Evolutionary conservation across 805 yeast species (phyloP), one percentile per base, ranked within the genome.

Genomic region (Nakazawaea siamensis): DNA sequence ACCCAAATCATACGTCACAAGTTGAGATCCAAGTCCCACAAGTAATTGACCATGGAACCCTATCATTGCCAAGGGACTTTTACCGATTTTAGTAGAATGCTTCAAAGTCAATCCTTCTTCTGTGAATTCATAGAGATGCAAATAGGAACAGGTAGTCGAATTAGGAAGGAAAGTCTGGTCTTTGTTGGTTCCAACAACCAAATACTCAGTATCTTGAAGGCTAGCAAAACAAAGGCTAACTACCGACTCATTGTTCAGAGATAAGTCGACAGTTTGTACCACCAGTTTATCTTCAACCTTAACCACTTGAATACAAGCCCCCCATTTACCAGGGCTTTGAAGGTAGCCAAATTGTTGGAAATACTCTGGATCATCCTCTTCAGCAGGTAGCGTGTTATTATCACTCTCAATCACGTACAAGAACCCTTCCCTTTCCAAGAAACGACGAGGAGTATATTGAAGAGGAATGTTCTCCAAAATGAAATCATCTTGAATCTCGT

Each of bases 1-100:
- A 2, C 98, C 98, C 19, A 86, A 43, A 18, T 78, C 88, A 50
- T 70, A 87, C 7, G 83, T 44, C 24, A 82, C 57, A 31, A 90
- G 45, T 32, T 56, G 53, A 29, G 67, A 62, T 1, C 66, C 68
- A 32, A 73, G 45, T 0, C 84, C 88, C 1, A 70, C 79, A 1
- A 87, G 52, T 2, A 87, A 50, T 40, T 64, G 66, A 0, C 78
- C 83, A 32, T 70, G 68, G 51, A 84, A 85, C 9, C 61, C 56
- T 1, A 53, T 44, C 51, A 88, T 45, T 0, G 81, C 62, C 19
- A 63, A 42, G 0, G 75, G 72, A 2, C 62, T 57, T 5, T 48
- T 58, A 4, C 71, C 76, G 0, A 80, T 55, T 11, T 54, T 49
- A 0, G 96, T 86, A 35, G 62, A 62, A 52, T 88, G 92, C 4